Evolutionary conservation across 139 green algal species (phyloP), one percentile per base, ranked within the genome.

Genomic region (Closterium sp.): DNA sequence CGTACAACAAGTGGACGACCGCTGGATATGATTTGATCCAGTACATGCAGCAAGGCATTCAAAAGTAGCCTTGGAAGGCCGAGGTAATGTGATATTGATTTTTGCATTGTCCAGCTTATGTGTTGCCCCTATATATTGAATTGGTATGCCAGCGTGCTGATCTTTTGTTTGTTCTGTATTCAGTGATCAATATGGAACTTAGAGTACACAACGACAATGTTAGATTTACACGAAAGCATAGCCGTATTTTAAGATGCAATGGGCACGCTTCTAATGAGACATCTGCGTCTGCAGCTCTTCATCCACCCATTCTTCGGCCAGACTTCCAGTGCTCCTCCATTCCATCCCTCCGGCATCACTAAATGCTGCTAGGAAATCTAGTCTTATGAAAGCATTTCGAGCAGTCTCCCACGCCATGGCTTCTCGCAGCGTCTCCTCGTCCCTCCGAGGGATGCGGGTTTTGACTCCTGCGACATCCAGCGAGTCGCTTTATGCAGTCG

Each of bases 1-100:
- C 98, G 0, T 99, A 99, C 93, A 96, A 98, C 94, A 97, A 97
- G 93, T 98, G 97, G 97, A 98, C 97, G 8, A 98, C 97, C 10
- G 95, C 95, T 5, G 97, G 96, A 89, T 99, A 99, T 81, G 98
- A 99, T 91, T 96, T 97, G 84, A 96, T 98, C 36, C 97, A 98
- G 92, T 97, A 96, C 87, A 66, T 97, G 83, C 97, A 98, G 92
- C 95, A 98, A 33, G 89, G 66, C 33, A 94, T 86, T 94, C 88
- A 95, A 19, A 92, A 36, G 69, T 94, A 90, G 12, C 16, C 16
- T 19, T 5, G 19, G 0, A 34, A 34, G 84, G 33, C 33, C 23
- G 84, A 81, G 25, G 33, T 87, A 4, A 28, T 76, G 16, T 19
- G 25, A 7, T 76, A 76, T 76, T 76, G 25, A 28, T 7, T 76